Evolutionary conservation across 148 eudicot species (phyloP), one percentile per base, ranked within the genome.

Genomic region (Chenopodium quinoa): DNA sequence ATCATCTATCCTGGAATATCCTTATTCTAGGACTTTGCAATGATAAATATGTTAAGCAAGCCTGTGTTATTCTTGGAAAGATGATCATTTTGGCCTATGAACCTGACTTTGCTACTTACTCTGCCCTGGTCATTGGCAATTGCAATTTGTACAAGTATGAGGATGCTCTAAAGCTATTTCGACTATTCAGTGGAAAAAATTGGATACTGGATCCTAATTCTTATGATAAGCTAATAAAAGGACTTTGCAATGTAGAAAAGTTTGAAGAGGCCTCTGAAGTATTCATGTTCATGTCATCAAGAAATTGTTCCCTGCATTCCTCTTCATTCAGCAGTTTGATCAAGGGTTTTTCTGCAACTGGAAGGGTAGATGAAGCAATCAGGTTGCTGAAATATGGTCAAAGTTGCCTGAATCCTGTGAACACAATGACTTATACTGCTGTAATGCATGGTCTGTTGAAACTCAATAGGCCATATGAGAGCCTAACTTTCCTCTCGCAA

Each of bases 21-120:
- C 81, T 93, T 60, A 86, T 93, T 70, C 67, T 87, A 75, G 88
- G 78, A 82, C 86, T 93, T 83, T 88, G 90, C 65, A 85, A 86
- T 75, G 74, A 58, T 58, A 56, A 31, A 46, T 48, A 78, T 34
- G 83, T 85, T 27, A 79, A 82, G 22, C 84, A 83, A 77, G 90
- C 87, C 71, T 60, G 74, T 79, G 84, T 88, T 71, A 73, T 83
- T 80, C 92, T 93, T 10, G 64, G 91, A 76, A 91, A 86, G 85
- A 91, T 93, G 97, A 85, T 91, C 46, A 78, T 83, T 76, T 86
- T 83, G 13, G 84, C 91, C 10, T 80, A 70, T 86, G 82, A 40
- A 23, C 92, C 93, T 9, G 89, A 91, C 72, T 84, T 79, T 85
- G 84, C 86, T 71, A 91, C 93, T 13, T 93, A 90, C 85, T 91